Percentiles rank a stretch among this genome's conserved stretches.
phyloP scores from a whole-genome alignment of 768 basidiomycete genomes.

The Asterophora lycoperdoides region DNA sequence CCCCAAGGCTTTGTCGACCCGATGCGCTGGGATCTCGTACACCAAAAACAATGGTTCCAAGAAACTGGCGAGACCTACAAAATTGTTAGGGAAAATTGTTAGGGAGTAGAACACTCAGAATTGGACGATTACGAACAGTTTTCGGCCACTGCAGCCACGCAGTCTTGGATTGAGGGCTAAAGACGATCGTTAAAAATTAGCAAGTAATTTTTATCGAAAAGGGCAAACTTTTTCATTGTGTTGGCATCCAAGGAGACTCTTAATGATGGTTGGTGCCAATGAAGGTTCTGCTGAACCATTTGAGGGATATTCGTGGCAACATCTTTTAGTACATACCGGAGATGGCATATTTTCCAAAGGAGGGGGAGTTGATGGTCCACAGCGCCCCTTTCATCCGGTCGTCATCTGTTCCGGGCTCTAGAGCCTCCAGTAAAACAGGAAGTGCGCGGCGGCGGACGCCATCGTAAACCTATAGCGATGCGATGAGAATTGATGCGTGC shows the following conservation, averaged over 20 bases:
- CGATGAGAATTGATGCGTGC: background rate
- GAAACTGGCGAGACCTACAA: conserved; percentile 61
- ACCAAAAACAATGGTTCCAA: conserved; percentile 57
- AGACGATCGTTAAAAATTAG: background rate
- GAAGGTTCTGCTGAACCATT: conserved; percentile 52
- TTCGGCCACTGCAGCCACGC: conserved; percentile 59
- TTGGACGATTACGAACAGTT: conserved; percentile 41
- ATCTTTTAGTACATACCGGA: conserved; percentile 31
- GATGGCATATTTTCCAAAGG: conserved; percentile 57
- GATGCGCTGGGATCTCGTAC: conserved; percentile 46
- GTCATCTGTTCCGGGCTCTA: conserved; percentile 71
- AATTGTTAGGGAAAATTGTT: background rate
- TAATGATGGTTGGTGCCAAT: conserved; percentile 52
- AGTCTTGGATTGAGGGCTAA: conserved; percentile 74
- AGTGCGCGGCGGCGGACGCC: conserved; percentile 62
- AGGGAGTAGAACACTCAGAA: background rate
- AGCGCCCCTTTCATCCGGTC: conserved; percentile 92
- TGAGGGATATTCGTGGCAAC: background rate
- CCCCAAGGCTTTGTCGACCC: conserved; percentile 33
- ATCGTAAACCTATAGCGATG: conserved; percentile 51
- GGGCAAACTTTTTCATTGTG: conserved; percentile 72
- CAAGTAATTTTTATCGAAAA: background rate
- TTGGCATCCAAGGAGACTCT: conserved; percentile 66
- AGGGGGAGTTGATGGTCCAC: conserved; percentile 66
- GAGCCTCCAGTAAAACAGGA: conserved; percentile 50